phyloP scores from a whole-genome alignment of 139 green algal species.

The Chlamydomonas incerta region DNA sequence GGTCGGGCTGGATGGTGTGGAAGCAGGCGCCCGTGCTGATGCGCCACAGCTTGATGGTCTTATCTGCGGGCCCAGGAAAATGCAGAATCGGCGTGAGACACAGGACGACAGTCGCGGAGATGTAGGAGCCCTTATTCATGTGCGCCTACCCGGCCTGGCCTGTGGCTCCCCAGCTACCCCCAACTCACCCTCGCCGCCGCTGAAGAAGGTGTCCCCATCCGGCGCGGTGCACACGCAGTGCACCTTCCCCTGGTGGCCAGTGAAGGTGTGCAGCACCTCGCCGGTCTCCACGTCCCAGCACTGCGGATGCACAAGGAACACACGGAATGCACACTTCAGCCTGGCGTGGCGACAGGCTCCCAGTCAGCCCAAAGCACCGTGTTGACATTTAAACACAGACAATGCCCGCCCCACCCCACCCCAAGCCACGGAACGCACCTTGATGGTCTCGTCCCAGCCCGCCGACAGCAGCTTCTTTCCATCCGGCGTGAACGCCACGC shows the following conservation, averaged over 20 bases:
- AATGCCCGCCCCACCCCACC: no score
- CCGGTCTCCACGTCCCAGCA: slow-evolving; percentile 57
- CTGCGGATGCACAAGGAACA: not conserved
- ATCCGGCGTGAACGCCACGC: slow-evolving; percentile 51
- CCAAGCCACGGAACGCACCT: slow-evolving; percentile 20
- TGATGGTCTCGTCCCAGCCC: slow-evolving; percentile 60
- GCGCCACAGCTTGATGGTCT: slow-evolving; percentile 57
- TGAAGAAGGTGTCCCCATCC: slow-evolving; percentile 45
- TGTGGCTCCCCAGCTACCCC: no score
- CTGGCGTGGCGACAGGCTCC: no score
- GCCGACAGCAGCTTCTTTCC: slow-evolving; percentile 46
- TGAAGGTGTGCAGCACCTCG: slow-evolving; percentile 54
- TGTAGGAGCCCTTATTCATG: no score
- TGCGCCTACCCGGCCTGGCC: no score
- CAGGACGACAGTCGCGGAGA: no score
- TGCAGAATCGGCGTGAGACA: no score
- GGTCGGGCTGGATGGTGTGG: slow-evolving; percentile 42
- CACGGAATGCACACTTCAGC: no score
- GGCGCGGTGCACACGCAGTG: slow-evolving; percentile 56
- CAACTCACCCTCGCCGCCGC: slow-evolving; percentile 36
- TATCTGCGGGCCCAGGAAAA: slow-evolving; percentile 36
- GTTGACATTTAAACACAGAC: no score
- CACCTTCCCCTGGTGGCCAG: slow-evolving; percentile 58
- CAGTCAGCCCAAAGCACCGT: no score
- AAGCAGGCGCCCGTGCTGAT: slow-evolving; percentile 52